Conservation (phyloP, 2,329 filamentous ascomycete species). For the Magnaporthiopsis rhizophila region DNA sequence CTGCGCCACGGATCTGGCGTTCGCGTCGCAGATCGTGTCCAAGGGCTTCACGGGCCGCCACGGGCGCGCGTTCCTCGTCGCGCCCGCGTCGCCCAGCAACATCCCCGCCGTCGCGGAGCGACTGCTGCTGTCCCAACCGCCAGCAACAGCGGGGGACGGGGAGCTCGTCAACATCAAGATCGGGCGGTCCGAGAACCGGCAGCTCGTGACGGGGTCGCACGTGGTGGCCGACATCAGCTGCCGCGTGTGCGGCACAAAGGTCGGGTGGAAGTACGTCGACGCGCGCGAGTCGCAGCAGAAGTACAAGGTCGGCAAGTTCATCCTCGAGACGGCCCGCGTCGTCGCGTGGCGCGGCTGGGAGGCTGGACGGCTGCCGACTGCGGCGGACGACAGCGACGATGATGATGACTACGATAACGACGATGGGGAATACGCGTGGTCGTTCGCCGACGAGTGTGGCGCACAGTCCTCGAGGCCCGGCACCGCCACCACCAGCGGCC, state of each 20-base stretch:
- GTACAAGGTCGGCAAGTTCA: conserved; percentile 64
- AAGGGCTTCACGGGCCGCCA: conserved; percentile 61
- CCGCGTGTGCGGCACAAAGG: conserved; percentile 41
- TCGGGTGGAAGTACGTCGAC: conserved; percentile 64
- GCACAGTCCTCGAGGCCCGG: conserved; percentile 13
- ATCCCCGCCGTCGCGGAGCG: background rate
- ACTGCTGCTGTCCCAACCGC: conserved; percentile 10
- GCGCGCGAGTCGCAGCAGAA: conserved; percentile 50
- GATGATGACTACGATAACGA: conserved; percentile 7
- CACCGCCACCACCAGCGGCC: conserved; percentile 7
- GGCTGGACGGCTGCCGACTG: no score
- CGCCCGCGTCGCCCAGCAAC: conserved; percentile 21
- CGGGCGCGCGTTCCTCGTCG: conserved; percentile 55
- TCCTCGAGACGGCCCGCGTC: conserved; percentile 54
- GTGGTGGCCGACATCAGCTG: conserved; percentile 58
- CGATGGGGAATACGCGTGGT: conserved; percentile 8
- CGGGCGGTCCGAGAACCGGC: conserved; percentile 45
- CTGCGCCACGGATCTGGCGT: conserved; percentile 55
- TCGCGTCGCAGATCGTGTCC: conserved; percentile 51
- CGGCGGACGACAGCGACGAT: conserved; percentile 30
- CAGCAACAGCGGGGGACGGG: conserved; percentile 12
- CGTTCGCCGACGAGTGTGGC: background rate
- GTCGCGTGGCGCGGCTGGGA: conserved; percentile 42
- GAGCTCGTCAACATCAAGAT: conserved; percentile 47
- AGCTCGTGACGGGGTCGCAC: conserved; percentile 55